Base-by-base conservation (phyloP, 2,329 filamentous ascomycete species). In the Cercospora brassicicola region DNA sequence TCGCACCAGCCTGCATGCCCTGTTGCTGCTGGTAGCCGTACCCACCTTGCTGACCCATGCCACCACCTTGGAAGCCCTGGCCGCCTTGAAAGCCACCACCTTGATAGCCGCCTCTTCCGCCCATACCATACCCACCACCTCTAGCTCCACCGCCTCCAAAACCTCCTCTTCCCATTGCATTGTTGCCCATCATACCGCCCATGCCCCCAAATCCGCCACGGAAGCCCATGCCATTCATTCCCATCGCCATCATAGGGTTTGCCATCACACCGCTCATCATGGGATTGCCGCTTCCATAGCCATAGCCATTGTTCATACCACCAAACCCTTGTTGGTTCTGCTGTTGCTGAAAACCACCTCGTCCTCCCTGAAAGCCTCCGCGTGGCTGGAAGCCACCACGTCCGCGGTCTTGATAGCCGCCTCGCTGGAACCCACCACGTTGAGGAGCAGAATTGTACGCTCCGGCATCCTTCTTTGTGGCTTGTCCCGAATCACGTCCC, bases 401-500 rank as follows among this genome's bases (percentile, higher is more conserved):
- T n/a, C 69, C 87, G 33, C 84, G 85, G 79, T 62, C 51, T 31
- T 68, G 63, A 30, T 70, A 87, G 74, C 84, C 84, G 31, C 84
- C 85, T 80, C 86, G 39, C 78, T 63, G 39, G 74, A 73, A 63
- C 13, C 62, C 67, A 30, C 67, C 67, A 51, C 67, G 36, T 4
- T 28, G 31, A 9, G 67, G 67, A 3, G 67, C 62, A 31, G 67
- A 57, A 71, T 77, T 78, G 61, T 79, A 78, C 57, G 76, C 78
- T n/a, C 75, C 75, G 3, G 63, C 59, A 11, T 76, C 76, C 65
- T 79, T 79, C 62, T 80, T 81, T 67, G 78, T 78, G 71, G 76
- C 80, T 39, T 74, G 72, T 5, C 71, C 73, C 13, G 64, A 69
- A 55, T 74, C 73, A 87, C 86, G 0, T 92, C 93, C 69, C 53